These are phyloP conservation scores for Peniophora sp. DNA, from an alignment of 1,284 basidiomycete genomes.

Conservation along the genomic window DNA sequence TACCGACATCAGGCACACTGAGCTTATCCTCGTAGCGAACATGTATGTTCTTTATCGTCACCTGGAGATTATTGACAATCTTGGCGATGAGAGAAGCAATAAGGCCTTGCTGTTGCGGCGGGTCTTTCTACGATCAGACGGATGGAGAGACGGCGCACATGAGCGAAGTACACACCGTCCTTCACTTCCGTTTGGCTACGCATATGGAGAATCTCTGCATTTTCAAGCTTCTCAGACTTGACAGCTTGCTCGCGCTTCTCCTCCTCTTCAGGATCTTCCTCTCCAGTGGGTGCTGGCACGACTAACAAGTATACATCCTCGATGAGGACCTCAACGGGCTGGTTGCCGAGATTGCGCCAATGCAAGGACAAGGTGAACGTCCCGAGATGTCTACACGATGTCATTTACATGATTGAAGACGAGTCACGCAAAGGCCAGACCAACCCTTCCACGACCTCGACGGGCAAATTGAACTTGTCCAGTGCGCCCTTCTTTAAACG, in stretches of 20 bases:
- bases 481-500: conserved; percentile 90
- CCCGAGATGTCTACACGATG: conserved; percentile 73
- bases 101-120: conserved; percentile 75
- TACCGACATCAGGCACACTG: conserved; percentile 68
- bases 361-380: conserved; percentile 91
- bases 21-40: conserved; percentile 94
- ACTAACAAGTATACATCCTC: conserved; percentile 96
- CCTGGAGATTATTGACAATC: conserved; percentile 94
- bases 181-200: conserved; percentile 50
- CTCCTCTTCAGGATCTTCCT: conserved; percentile 80
- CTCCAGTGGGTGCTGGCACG: conserved; percentile 70
- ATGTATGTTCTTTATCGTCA: conserved; percentile 93
- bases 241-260: too few relatives aligned
- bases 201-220: conserved; percentile 82
- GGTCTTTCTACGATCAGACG: conserved; percentile 28
- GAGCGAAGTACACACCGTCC: conserved; percentile 24
- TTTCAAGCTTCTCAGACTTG: conserved; percentile 83
- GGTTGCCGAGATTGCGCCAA: conserved; percentile 91
- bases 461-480: conserved; percentile 93
- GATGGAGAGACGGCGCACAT: background rate
- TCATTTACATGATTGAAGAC: conserved; percentile 2
- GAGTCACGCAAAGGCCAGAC: conserved; percentile 19
- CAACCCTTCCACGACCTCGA: conserved; percentile 90
- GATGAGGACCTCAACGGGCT: conserved; percentile 87
- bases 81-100: conserved; percentile 84